Base-by-base conservation (phyloP, 2,329 filamentous ascomycete species). In the Aureobasidium vineae region DNA sequence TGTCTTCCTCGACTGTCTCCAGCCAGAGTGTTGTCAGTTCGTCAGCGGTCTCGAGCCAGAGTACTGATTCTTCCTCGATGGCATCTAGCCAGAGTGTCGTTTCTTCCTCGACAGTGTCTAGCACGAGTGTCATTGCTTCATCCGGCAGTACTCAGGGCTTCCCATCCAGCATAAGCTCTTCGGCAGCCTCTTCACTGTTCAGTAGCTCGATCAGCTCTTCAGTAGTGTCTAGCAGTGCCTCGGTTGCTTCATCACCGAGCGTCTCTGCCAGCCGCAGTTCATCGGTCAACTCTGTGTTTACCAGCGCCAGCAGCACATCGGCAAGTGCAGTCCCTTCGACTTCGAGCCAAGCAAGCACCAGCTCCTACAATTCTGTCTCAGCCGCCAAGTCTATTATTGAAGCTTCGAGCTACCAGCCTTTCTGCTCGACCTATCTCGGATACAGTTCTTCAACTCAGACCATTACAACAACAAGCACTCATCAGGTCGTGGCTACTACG, bases 391-490 rank as follows among this genome's bases (percentile, higher is more conserved):
- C 56, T 2, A 56, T 67, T 6, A 67, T 67, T 16, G 57, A 49
- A 21, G 45, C 59, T n/a, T 67, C 65, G 7, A 56, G 57, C 41
- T 67, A 67, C 41, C 63, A 70, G 56, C 66, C 70, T n/a, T 71
- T 66, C 66, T 71, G 70, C 52, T 68, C 68, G 15, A 63, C 60
- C 23, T 63, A 66, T 21, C 65, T 70, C 10, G 57, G 65, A 26
- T 68, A 68, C 67, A 61, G 41, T n/a, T 52, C 63, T 38, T 50
- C 68, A 3, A 45, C 65, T 13, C 40, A 54, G 11, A 69, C 68
- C 10, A 45, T 56, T 13, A 66, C 61, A 7, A 47, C 56, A 15
- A 60, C 68, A n/a, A 43, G 54, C 33, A 70, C 69, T 2, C 23
- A 38, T 21, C 21, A 63, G 16, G 15, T 53, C 19, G 54, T 61